A percentile compares a stretch with the other conserved stretches of the same genome.
Conservation (phyloP, 1,284 basidiomycete species). For the Heterobasidion parviporum region DNA sequence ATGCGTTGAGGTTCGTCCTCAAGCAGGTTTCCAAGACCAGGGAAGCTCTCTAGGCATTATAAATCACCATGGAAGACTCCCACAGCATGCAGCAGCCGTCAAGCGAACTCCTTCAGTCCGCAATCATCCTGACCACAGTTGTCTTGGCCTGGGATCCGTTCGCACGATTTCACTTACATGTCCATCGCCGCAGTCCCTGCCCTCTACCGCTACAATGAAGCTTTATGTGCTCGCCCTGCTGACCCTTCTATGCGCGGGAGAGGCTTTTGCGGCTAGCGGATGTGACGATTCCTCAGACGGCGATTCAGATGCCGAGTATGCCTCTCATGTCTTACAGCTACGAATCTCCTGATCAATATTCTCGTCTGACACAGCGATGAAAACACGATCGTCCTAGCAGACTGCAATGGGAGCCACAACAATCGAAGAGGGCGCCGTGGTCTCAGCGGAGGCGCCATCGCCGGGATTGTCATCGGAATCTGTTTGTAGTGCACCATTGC, state of each 20-base stretch:
- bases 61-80: no score
- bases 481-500: slow-evolving; percentile 10
- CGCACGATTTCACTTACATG: background rate
- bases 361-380: background rate
- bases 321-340: no score
- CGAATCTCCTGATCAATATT: background rate
- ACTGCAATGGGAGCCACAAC: background rate
- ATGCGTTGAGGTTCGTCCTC: background rate
- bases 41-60: no score
- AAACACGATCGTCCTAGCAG: background rate
- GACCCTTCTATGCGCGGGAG: background rate
- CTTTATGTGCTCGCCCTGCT: background rate
- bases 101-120: background rate
- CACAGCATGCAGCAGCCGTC: no score
- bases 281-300: background rate
- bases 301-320: no score
- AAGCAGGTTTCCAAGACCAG: no score
- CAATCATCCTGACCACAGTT: background rate
- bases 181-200: background rate
- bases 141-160: background rate
- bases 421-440: background rate
- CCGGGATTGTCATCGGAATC: slow-evolving; percentile 19
- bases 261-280: background rate
- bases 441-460: slow-evolving; percentile 15
- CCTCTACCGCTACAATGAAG: background rate